Evolutionary conservation across 805 yeast species (phyloP).

Genomic region (Candida maltosa): DNA sequence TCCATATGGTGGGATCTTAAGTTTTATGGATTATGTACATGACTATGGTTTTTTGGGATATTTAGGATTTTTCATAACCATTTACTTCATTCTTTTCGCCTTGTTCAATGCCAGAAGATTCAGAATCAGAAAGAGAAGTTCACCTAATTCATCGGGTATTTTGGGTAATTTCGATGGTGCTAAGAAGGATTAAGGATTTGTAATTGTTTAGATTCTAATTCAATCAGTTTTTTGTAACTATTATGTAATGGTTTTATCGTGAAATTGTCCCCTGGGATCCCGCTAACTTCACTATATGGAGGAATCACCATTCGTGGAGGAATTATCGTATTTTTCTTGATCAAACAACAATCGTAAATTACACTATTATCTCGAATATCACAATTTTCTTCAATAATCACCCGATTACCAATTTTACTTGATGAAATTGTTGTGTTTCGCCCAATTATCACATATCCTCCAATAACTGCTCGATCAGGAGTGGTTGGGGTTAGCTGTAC

Average conservation of each 20-base stretch:
- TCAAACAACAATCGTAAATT: constrained; percentile 51
- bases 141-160: too few species aligned
- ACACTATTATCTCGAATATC: constrained; percentile 31
- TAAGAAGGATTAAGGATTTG: constrained; percentile 12
- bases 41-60: constrained; percentile 45
- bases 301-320: constrained; percentile 48
- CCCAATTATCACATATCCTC: constrained; percentile 47
- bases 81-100: too few species aligned
- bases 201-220: constrained; percentile 29
- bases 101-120: constrained; percentile 2
- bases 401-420: constrained; percentile 47
- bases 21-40: constrained; percentile 44
- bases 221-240: constrained; percentile 34
- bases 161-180: too few species aligned
- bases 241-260: constrained; percentile 20
- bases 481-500: constrained; percentile 10
- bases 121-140: constrained; percentile 3
- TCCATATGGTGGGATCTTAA: constrained; percentile 36
- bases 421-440: constrained; percentile 26
- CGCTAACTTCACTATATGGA: constrained; percentile 47
- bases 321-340: constrained; percentile 37
- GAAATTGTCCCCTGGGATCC: constrained; percentile 33
- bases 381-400: constrained; percentile 42
- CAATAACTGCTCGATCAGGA: constrained; percentile 32
- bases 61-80: constrained; percentile 13